phyloP scores from a whole-genome alignment of 768 basidiomycete genomes.

The Mycena capillaripes region DNA sequence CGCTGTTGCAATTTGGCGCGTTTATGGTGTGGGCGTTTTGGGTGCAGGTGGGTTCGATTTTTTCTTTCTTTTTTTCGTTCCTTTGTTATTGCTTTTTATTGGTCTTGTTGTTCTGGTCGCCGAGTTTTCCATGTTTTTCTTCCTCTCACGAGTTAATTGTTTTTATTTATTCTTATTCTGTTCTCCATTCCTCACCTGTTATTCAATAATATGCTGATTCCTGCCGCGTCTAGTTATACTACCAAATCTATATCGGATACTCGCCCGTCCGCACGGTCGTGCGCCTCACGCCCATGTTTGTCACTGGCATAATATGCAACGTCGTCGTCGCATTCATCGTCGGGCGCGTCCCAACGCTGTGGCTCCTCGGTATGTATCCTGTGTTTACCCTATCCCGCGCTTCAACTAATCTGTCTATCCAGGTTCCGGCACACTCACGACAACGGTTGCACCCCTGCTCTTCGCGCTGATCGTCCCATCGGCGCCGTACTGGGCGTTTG shows the following conservation, averaged over 20 bases:
- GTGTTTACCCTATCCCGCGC: background rate
- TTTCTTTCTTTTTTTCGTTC: background rate
- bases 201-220: background rate
- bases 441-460: constrained; percentile 61
- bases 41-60: background rate
- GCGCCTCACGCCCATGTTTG: constrained; percentile 68
- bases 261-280: constrained; percentile 66
- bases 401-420: background rate
- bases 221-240: constrained; percentile 57
- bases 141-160: background rate
- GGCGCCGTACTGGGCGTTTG: constrained; percentile 70
- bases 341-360: constrained; percentile 57
- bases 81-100: background rate
- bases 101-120: background rate
- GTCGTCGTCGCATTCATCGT: constrained; percentile 65
- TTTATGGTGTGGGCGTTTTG: constrained; percentile 59
- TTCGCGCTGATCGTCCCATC: constrained; percentile 67
- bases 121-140: background rate
- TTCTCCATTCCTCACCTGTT: too few species aligned
- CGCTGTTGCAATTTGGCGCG: constrained; percentile 63
- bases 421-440: constrained; percentile 60
- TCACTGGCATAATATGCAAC: constrained; percentile 66
- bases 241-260: constrained; percentile 64
- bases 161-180: too few species aligned
- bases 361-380: constrained; percentile 58